Evolutionary conservation across 1,139 yeast genomes (phyloP).

Genomic region (Saccharomyces pastorianus): DNA sequence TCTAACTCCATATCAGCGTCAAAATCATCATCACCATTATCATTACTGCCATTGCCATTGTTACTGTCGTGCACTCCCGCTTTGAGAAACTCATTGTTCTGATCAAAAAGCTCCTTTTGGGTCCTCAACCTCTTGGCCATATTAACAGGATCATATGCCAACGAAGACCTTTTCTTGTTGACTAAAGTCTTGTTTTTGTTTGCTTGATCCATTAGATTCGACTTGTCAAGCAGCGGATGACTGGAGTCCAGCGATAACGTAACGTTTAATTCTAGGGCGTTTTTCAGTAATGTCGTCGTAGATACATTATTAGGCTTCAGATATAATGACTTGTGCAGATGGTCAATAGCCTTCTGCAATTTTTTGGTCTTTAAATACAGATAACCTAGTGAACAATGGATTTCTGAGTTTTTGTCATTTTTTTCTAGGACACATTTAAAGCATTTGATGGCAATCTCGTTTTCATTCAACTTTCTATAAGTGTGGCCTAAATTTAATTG

Average conservation of each 20-base stretch:
- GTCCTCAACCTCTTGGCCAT: slow-evolving; percentile 11
- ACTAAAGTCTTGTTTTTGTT: not conserved
- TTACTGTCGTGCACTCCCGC: not conserved
- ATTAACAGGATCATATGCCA: slow-evolving; percentile 8
- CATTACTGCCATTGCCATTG: not conserved
- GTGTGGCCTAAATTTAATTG: slow-evolving; percentile 90
- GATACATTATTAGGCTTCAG: slow-evolving; percentile 75
- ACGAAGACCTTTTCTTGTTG: slow-evolving; percentile 17
- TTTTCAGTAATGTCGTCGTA: slow-evolving; percentile 68
- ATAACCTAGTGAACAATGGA: slow-evolving; percentile 77
- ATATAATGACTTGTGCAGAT: slow-evolving; percentile 74
- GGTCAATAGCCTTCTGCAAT: slow-evolving; percentile 59
- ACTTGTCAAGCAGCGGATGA: slow-evolving; percentile 30
- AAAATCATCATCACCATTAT: slow-evolving; percentile 4
- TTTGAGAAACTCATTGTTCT: not conserved
- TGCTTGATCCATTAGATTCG: not conserved
- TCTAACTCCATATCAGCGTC: slow-evolving; percentile 15
- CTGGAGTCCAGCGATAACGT: slow-evolving; percentile 19
- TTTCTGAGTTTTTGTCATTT: slow-evolving; percentile 64
- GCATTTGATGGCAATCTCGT: slow-evolving; percentile 60
- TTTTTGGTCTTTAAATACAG: slow-evolving; percentile 67
- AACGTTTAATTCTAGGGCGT: slow-evolving; percentile 69
- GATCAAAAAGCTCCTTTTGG: slow-evolving; percentile 5
- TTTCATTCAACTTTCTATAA: slow-evolving; percentile 58
- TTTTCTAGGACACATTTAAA: slow-evolving; percentile 69